Conservation (phyloP, 148 eudicot species). For the Suaeda aralocaspica region DNA sequence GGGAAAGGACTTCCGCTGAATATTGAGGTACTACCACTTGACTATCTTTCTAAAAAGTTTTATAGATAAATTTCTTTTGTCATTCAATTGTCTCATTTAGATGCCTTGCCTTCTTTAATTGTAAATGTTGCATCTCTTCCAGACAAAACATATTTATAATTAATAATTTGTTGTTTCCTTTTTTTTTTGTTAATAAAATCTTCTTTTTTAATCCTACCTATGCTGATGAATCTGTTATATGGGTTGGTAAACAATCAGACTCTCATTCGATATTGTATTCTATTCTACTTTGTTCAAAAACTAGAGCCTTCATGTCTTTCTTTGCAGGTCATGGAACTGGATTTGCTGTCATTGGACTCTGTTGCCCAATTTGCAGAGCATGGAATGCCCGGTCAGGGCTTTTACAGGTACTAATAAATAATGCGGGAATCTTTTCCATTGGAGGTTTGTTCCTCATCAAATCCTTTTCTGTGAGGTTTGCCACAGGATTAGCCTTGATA, state of each 20-base stretch:
- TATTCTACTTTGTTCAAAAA: conserved; percentile 4
- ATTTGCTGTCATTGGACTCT: conserved; percentile 85
- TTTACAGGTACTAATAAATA: conserved; percentile 81
- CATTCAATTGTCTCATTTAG: no score
- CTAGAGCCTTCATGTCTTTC: neutral
- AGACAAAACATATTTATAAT: no score
- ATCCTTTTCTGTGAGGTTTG: conserved; percentile 2
- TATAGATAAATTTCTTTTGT: no score
- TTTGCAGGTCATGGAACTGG: conserved; percentile 84
- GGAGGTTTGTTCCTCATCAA: conserved; percentile 57
- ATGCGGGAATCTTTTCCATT: conserved; percentile 92
- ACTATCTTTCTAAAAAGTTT: neutral
- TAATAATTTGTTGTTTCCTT: no score
- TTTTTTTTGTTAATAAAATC: neutral
- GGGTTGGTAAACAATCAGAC: neutral
- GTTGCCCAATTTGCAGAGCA: conserved; percentile 77
- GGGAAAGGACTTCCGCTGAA: conserved; percentile 88
- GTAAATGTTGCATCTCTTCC: neutral
- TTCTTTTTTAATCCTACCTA: neutral
- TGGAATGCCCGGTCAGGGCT: conserved; percentile 88
- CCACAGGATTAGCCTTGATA: neutral
- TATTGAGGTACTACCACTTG: conserved; percentile 61
- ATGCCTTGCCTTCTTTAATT: neutral
- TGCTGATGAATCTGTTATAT: neutral
- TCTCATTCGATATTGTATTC: neutral